These are phyloP conservation scores for Fusarium fujikuroi DNA, from an alignment of 2,329 filamentous ascomycete species.

Conservation along the genomic window DNA sequence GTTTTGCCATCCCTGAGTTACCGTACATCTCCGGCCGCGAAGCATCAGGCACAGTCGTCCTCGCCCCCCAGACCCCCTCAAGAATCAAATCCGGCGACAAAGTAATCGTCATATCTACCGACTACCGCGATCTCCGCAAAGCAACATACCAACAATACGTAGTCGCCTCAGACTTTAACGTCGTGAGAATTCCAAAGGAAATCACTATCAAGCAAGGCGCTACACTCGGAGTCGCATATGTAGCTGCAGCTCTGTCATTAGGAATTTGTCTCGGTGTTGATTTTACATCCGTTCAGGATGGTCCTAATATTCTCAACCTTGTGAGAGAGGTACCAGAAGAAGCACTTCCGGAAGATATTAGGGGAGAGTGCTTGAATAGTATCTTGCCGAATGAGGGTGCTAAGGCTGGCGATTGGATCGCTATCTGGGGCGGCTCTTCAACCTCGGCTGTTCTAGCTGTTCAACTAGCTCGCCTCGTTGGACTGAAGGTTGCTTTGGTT, in stretches of 20 bases:
- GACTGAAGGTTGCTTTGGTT: conserved; percentile 72
- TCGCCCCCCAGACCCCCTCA: conserved; percentile 49
- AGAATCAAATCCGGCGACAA: conserved; percentile 67
- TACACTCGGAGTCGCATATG: conserved; percentile 76
- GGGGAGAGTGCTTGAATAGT: conserved; percentile 69
- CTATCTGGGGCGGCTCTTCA: conserved; percentile 80
- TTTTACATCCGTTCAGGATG: conserved; percentile 62
- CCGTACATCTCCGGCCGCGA: conserved; percentile 78
- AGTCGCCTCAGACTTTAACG: conserved; percentile 72
- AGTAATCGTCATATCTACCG: conserved; percentile 75
- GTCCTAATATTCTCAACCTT: conserved; percentile 68
- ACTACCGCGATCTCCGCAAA: conserved; percentile 78
- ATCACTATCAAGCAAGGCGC: conserved; percentile 66
- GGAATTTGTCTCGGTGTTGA: conserved; percentile 77
- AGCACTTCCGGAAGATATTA: conserved; percentile 68
- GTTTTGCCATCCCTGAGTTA: conserved; percentile 74
- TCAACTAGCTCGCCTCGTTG: conserved; percentile 74
- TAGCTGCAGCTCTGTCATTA: conserved; percentile 73
- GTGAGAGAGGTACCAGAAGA: conserved; percentile 59
- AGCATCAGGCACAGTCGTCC: conserved; percentile 71
- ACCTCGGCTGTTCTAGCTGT: conserved; percentile 74
- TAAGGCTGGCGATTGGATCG: conserved; percentile 73
- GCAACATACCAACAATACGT: conserved; percentile 78
- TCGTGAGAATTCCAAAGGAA: conserved; percentile 67
- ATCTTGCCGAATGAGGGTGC: conserved; percentile 65